Evolutionary conservation across 495 filamentous ascomycete genomes (phyloP).

Genomic region (Neurospora cerealis): DNA sequence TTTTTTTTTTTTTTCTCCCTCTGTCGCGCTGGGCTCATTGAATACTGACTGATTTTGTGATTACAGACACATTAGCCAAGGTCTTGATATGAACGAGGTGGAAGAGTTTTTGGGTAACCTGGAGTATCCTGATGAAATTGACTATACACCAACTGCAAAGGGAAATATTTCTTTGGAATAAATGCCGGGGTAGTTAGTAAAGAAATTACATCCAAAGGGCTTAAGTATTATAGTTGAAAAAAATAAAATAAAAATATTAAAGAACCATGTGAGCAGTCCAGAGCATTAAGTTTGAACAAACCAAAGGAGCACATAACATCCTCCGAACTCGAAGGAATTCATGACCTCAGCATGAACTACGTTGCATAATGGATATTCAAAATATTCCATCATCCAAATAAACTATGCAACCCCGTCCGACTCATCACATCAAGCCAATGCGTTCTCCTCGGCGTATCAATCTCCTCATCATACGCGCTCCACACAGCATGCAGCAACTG

Average conservation of each 20-base stretch:
- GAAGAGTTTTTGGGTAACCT: slow-evolving; percentile 14
- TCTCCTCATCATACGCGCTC: slow-evolving; percentile 24
- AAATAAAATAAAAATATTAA: not conserved
- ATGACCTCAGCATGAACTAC: not conserved
- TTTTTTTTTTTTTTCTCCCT: not conserved
- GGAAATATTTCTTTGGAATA: slow-evolving; percentile 13
- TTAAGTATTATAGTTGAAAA: not conserved
- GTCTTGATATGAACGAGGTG: slow-evolving; percentile 18
- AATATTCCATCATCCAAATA: slow-evolving; percentile 16
- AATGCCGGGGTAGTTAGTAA: not conserved
- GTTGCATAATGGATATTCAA: not conserved
- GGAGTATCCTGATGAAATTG: slow-evolving; percentile 16
- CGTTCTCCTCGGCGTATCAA: slow-evolving; percentile 16
- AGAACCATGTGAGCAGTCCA: not conserved
- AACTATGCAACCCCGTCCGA: slow-evolving; percentile 19
- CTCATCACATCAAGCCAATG: slow-evolving; percentile 29
- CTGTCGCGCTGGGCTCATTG: not conserved
- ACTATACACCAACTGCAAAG: slow-evolving; percentile 15
- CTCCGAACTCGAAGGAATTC: not conserved
- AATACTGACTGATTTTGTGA: slow-evolving; percentile 4
- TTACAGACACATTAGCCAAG: slow-evolving; percentile 16
- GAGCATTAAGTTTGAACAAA: not conserved
- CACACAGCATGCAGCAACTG: slow-evolving; percentile 22
- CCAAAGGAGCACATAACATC: not conserved
- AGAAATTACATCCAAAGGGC: not conserved